Evolutionary conservation across 140 eudicot species (phyloP).

Genomic region (Ambrosia hybrid): DNA sequence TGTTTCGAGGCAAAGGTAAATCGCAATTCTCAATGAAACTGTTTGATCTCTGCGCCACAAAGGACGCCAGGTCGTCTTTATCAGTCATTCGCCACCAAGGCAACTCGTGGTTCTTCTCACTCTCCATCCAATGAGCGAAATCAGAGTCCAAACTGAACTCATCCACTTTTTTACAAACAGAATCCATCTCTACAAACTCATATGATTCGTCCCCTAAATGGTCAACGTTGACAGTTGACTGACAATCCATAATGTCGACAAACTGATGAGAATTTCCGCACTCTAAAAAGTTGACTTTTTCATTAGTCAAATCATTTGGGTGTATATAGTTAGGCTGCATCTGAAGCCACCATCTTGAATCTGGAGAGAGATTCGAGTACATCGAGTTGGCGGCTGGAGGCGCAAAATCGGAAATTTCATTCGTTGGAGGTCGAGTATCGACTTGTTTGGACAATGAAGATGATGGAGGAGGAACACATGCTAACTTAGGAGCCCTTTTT

Average conservation of each 20-base stretch:
- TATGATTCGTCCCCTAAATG: conserved; percentile 39
- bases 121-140: conserved; percentile 56
- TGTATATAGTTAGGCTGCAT: conserved; percentile 53
- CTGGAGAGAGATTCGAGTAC: conserved; percentile 54
- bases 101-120: conserved; percentile 43
- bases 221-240: conserved; percentile 29
- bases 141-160: conserved; percentile 46
- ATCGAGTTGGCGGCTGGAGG: conserved; percentile 46
- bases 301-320: conserved; percentile 45
- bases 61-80: conserved; percentile 70
- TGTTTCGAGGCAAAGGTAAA: conserved; percentile 69
- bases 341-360: conserved; percentile 85
- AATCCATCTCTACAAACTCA: conserved; percentile 58
- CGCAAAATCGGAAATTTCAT: conserved; percentile 37
- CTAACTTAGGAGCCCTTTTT: conserved; percentile 92
- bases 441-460: conserved; percentile 51
- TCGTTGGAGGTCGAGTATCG: conserved; percentile 48
- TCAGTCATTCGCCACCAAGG: conserved; percentile 94
- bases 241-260: conserved; percentile 42
- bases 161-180: conserved; percentile 34
- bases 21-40: conserved; percentile 80
- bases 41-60: conserved; percentile 71
- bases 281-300: conserved; percentile 34
- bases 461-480: conserved; percentile 58
- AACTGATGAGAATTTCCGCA: conserved; percentile 30